These are phyloP conservation scores for Saccharum officinarum DNA, from an alignment of 176 grass and related monocot species.

Conservation along the genomic window DNA sequence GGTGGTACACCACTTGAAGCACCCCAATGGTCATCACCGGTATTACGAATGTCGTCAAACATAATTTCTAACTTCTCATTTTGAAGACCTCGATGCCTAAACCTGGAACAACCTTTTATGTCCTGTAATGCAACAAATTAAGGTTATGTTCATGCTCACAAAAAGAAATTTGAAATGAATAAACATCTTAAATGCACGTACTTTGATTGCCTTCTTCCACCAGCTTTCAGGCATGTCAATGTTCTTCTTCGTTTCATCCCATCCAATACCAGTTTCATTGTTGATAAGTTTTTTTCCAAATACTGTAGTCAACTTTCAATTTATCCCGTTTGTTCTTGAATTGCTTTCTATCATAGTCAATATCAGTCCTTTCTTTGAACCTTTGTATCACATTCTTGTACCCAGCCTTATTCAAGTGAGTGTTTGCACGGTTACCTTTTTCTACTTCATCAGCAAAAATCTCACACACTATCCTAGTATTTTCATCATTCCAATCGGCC, in stretches of 20 bases:
- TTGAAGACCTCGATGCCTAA: background rate
- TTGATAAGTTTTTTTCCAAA: background rate
- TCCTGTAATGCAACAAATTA: too few species aligned
- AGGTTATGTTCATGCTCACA: too few species aligned
- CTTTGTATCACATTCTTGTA: background rate
- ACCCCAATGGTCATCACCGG: background rate
- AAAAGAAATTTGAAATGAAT: too few species aligned
- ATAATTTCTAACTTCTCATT: background rate
- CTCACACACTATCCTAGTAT: background rate
- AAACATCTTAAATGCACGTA: background rate
- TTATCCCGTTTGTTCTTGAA: background rate
- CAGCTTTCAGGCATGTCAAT: background rate
- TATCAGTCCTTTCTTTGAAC: background rate
- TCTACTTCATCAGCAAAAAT: background rate
- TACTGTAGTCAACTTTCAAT: background rate
- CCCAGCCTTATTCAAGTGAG: background rate
- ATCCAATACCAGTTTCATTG: background rate
- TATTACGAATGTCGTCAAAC: background rate
- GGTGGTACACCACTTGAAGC: background rate
- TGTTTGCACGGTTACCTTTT: too few species aligned
- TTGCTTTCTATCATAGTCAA: background rate
- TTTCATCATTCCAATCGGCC: too few species aligned
- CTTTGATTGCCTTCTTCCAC: background rate
- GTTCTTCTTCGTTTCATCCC: background rate
- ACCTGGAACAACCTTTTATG: too few species aligned